Conservation (phyloP, 1,284 basidiomycete species). For the Sparassis latifolia region DNA sequence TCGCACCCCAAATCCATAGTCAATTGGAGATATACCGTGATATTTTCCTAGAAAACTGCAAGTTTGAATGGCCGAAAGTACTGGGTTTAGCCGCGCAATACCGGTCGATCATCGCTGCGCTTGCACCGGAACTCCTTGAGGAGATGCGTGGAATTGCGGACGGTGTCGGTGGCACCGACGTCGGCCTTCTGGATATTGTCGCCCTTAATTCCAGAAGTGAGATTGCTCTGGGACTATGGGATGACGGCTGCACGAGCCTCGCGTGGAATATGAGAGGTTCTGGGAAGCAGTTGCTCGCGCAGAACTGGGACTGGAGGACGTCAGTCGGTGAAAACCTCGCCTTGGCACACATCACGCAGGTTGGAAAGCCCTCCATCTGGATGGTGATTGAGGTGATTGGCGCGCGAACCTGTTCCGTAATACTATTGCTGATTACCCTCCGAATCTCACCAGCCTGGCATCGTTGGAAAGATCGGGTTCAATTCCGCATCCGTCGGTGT, state of each 20-base stretch:
- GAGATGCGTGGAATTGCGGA: slow-evolving; percentile 30
- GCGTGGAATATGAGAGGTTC: slow-evolving; percentile 21
- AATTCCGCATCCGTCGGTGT: slow-evolving; percentile 30
- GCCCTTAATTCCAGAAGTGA: slow-evolving; percentile 32
- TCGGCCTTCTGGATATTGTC: slow-evolving; percentile 27
- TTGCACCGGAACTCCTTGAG: slow-evolving; percentile 25
- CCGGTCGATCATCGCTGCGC: slow-evolving; percentile 16
- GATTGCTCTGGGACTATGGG: slow-evolving; percentile 30
- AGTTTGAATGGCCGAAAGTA: slow-evolving; percentile 27
- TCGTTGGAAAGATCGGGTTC: slow-evolving; percentile 34
- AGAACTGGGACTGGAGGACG: slow-evolving; percentile 35
- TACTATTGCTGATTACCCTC: no score
- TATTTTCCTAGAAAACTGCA: slow-evolving; percentile 25
- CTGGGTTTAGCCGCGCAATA: slow-evolving; percentile 22
- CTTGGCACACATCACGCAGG: slow-evolving; percentile 22
- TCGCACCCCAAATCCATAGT: slow-evolving; percentile 23
- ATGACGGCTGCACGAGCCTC: slow-evolving; percentile 33
- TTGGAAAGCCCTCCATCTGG: slow-evolving; percentile 28
- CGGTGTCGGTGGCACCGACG: slow-evolving; percentile 17
- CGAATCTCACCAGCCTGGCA: slow-evolving; percentile 23
- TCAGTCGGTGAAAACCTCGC: slow-evolving; percentile 28
- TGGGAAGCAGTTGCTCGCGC: slow-evolving; percentile 25
- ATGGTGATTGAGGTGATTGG: slow-evolving; percentile 29
- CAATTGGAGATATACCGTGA: slow-evolving; percentile 27
- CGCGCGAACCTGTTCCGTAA: neutral